Evolutionary conservation across 2,329 filamentous ascomycete genomes (phyloP).

Genomic region (Nemania diffusa): DNA sequence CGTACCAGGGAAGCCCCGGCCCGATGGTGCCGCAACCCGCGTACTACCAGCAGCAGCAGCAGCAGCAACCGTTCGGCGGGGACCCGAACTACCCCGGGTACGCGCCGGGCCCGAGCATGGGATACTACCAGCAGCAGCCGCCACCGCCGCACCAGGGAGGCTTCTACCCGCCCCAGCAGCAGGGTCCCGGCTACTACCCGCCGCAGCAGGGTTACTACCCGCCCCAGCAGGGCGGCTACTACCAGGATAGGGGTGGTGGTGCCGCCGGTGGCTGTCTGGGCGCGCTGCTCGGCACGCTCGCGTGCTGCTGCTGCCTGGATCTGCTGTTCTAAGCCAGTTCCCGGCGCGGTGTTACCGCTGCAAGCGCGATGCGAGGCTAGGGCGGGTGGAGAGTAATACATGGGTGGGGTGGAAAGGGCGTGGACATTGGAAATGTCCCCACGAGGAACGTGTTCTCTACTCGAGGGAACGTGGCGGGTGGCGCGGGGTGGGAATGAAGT

Average conservation of each 20-base stretch:
- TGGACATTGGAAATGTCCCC: neutral
- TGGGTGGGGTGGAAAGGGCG: neutral
- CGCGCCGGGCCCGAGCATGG: slow-evolving; percentile 56
- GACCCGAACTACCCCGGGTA: slow-evolving; percentile 51
- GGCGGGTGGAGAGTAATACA: neutral
- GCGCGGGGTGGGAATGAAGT: neutral
- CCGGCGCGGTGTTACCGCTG: neutral
- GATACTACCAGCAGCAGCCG: slow-evolving; percentile 56
- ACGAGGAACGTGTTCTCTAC: neutral
- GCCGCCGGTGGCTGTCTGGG: slow-evolving; percentile 52
- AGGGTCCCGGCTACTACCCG: slow-evolving; percentile 29
- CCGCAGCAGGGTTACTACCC: slow-evolving; percentile 41
- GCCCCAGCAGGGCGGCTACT: slow-evolving; percentile 50
- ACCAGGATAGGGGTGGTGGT: slow-evolving; percentile 45
- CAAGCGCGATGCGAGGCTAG: neutral
- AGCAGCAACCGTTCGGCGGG: slow-evolving; percentile 36
- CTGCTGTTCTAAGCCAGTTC: slow-evolving; percentile 58
- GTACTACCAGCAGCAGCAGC: slow-evolving; percentile 50
- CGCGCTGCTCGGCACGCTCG: slow-evolving; percentile 61
- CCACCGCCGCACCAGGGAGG: slow-evolving; percentile 50
- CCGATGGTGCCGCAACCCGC: slow-evolving; percentile 59
- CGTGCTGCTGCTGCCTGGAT: slow-evolving; percentile 70
- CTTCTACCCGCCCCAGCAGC: slow-evolving; percentile 42
- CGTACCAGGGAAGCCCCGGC: slow-evolving; percentile 57
- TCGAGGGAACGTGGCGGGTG: neutral